These are phyloP conservation scores for Puccinia triticina DNA, from an alignment of 1,284 basidiomycete genomes.

Conservation along the genomic window DNA sequence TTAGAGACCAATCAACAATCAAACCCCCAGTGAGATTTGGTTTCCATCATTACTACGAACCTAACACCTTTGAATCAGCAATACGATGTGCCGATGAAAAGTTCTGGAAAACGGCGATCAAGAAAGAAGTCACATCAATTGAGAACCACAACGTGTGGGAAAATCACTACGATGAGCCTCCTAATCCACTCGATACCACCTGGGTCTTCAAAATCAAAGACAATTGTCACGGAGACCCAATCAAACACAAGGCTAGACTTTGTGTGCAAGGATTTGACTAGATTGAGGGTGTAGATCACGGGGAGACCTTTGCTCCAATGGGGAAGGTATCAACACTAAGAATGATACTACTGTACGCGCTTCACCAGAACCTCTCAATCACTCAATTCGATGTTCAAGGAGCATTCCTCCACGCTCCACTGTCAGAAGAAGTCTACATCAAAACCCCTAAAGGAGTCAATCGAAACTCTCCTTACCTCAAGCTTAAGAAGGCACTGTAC, in stretches of 20 bases:
- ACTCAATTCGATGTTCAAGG: conserved; percentile 9
- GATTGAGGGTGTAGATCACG: not conserved
- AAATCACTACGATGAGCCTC: not conserved
- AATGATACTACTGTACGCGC: not conserved
- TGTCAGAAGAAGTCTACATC: not conserved
- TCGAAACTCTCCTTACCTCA: not conserved
- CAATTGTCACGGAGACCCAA: not conserved
- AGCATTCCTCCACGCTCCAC: not conserved
- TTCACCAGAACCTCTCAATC: not conserved
- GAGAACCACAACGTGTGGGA: not conserved
- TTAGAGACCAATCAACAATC: not conserved
- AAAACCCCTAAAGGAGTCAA: not conserved
- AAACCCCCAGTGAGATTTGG: not conserved
- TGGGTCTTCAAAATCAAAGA: conserved; percentile 5
- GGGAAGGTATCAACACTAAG: not conserved
- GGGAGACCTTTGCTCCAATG: not conserved
- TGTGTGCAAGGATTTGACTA: conserved; percentile 18
- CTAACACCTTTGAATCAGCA: not conserved
- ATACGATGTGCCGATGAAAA: not conserved
- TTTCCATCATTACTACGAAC: conserved; percentile 15
- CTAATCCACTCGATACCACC: not conserved
- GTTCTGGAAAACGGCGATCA: not conserved
- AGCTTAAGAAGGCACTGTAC: not conserved
- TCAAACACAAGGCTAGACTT: conserved; percentile 4
- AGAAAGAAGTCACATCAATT: not conserved